Evolutionary conservation across 1,284 basidiomycete genomes (phyloP), one percentile per base, ranked within the genome.

Genomic region (Ceratobasidium sp.): DNA sequence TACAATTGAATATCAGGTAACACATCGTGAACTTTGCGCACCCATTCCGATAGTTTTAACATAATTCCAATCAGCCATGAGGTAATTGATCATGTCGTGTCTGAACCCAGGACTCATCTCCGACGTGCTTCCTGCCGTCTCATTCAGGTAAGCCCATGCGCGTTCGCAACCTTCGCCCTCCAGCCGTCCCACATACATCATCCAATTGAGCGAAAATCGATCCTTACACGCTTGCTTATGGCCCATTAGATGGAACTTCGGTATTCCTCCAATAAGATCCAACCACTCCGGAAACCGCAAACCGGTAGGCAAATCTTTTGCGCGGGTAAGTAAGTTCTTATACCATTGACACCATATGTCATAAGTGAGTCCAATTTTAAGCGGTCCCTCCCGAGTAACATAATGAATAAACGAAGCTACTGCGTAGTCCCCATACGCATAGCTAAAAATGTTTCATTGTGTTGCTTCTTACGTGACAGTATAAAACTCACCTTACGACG

Each of bases 261-360:
- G 70, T 10, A 72, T 40, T 3, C 33, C 70, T 1, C 55, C 70
- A 2, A 72, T 20, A 15, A 72, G 55, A 6, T 72, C 23, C 1
- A 72, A 28, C 39, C 39, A n/a, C 6, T 20, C 18, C 1, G 70
- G 56, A 15, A 60, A 13, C 6, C 15, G 26, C 18, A 72, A 6
- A 7, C 15, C 39, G 23, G 33, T 1, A n/a, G 46, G 46, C n/a
- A 51, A 33, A 15, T 12, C 13, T 13, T 49, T 49, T 6, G 49
- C 44, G 1, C 67, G 67, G 2, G 51, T 46, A 6, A 18, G 12
- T 12, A 69, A 33, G 3, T 69, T 49, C 18, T 28, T 26, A 26
- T 39, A 28, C 67, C 67, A 69, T 10, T 69, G 67, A 49, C 67
- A 69, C 44, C 44, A 69, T 7, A 69, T 69, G 46, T 69, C 67